phyloP scores from a whole-genome alignment of 306 rosid genomes.

The Inga oerstediana region DNA sequence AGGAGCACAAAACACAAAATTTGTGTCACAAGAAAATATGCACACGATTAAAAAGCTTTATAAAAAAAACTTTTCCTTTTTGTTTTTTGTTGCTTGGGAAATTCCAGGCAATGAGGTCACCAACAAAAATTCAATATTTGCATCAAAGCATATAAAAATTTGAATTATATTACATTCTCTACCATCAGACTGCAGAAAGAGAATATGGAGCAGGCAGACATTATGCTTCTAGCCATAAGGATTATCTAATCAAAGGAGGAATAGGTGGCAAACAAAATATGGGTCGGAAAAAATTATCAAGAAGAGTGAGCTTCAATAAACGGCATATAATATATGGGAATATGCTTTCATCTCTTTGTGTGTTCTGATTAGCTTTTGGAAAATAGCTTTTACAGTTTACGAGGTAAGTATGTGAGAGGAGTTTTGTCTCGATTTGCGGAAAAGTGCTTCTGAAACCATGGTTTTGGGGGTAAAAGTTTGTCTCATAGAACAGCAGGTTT shows the following conservation, averaged over 20 bases:
- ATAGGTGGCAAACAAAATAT: not conserved
- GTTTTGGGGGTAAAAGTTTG: too few relatives aligned
- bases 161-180: not conserved
- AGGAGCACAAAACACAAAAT: not conserved
- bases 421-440: too few relatives aligned
- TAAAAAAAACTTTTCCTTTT: not conserved
- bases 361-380: too few relatives aligned
- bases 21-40: not conserved
- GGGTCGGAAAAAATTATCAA: not conserved
- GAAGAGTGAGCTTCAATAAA: not conserved
- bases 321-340: not conserved
- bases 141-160: not conserved
- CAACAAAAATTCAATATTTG: not conserved
- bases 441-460: too few relatives aligned
- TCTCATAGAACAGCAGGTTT: not conserved
- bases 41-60: not conserved
- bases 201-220: not conserved
- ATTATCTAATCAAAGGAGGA: not conserved
- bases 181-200: not conserved
- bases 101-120: not conserved
- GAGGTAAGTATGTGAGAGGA: too few relatives aligned
- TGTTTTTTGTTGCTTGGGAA: not conserved
- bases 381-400: too few relatives aligned
- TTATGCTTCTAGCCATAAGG: not conserved
- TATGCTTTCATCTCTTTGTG: not conserved